These are phyloP conservation scores for Plantago ovata DNA, from an alignment of 257 asterid genomes.

Conservation along the genomic window DNA sequence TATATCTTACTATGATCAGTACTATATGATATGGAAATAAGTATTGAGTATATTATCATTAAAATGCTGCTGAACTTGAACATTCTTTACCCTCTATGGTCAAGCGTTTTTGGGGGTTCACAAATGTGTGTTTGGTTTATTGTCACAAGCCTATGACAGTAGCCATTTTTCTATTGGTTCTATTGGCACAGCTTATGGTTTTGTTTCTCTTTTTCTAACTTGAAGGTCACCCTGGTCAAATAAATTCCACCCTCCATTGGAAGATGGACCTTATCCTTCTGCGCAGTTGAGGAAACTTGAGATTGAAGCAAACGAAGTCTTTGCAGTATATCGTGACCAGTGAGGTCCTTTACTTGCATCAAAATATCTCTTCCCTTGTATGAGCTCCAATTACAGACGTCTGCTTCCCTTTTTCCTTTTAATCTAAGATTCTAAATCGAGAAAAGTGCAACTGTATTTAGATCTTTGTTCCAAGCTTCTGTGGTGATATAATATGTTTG, in stretches of 20 bases:
- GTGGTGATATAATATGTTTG: background rate
- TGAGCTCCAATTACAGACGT: background rate
- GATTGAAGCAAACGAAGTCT: constrained; percentile 92
- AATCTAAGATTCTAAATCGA: constrained; percentile 15
- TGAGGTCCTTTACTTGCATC: constrained; percentile 88
- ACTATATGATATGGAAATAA: background rate
- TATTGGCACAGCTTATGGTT: constrained; percentile 6
- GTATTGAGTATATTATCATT: constrained; percentile 3
- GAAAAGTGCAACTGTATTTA: constrained; percentile 10
- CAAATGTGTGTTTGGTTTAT: constrained; percentile 1
- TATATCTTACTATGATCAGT: constrained; percentile 1
- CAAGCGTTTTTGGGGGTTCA: too few species aligned
- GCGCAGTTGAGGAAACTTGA: constrained; percentile 87
- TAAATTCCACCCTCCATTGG: constrained; percentile 76
- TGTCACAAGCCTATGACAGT: background rate
- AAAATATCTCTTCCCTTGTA: constrained; percentile 30
- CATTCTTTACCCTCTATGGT: too few species aligned
- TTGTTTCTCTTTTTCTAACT: constrained; percentile 18
- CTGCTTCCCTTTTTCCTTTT: constrained; percentile 1
- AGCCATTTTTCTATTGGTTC: background rate
- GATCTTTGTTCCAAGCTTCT: constrained; percentile 6
- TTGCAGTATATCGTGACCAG: constrained; percentile 98
- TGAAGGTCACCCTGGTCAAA: constrained; percentile 97
- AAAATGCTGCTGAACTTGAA: background rate
- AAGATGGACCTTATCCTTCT: constrained; percentile 84